These are phyloP conservation scores for Monilinia laxa DNA, from an alignment of 2,329 filamentous ascomycete species.

Conservation along the genomic window DNA sequence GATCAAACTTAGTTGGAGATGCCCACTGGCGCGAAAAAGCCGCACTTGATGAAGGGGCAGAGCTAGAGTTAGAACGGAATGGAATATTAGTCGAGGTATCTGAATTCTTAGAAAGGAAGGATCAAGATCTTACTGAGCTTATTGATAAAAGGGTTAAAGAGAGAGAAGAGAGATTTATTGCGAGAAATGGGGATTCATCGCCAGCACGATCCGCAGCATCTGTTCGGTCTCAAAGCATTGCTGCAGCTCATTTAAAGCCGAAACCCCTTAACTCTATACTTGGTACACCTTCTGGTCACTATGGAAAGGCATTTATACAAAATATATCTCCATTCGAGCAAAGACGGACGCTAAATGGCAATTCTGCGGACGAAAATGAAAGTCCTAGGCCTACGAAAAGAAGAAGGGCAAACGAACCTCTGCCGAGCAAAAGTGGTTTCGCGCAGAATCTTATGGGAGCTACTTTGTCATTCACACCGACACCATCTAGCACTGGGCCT, in stretches of 20 bases:
- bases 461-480: slow-evolving; percentile 44
- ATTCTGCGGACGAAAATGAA: slow-evolving; percentile 26
- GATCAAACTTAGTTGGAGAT: slow-evolving; percentile 79
- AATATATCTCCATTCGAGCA: slow-evolving; percentile 66
- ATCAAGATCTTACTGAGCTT: slow-evolving; percentile 77
- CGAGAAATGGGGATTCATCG: slow-evolving; percentile 36
- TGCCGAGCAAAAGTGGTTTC: slow-evolving; percentile 50
- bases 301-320: slow-evolving; percentile 59
- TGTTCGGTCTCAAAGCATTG: slow-evolving; percentile 32
- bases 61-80: slow-evolving; percentile 74
- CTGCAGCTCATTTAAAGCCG: slow-evolving; percentile 50
- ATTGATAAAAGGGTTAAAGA: slow-evolving; percentile 67
- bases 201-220: slow-evolving; percentile 35
- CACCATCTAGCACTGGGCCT: slow-evolving; percentile 31
- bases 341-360: slow-evolving; percentile 42
- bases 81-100: slow-evolving; percentile 77
- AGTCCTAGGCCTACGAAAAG: slow-evolving; percentile 45
- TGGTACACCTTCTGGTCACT: slow-evolving; percentile 57
- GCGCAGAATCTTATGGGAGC: slow-evolving; percentile 53
- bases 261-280: slow-evolving; percentile 63
- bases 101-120: slow-evolving; percentile 67
- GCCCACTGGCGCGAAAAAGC: slow-evolving; percentile 72
- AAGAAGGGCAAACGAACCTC: slow-evolving; percentile 43
- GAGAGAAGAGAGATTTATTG: slow-evolving; percentile 49
- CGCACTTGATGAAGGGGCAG: slow-evolving; percentile 76